phyloP scores from a whole-genome alignment of 176 grass and related monocot species.

The Musa acuminata region DNA sequence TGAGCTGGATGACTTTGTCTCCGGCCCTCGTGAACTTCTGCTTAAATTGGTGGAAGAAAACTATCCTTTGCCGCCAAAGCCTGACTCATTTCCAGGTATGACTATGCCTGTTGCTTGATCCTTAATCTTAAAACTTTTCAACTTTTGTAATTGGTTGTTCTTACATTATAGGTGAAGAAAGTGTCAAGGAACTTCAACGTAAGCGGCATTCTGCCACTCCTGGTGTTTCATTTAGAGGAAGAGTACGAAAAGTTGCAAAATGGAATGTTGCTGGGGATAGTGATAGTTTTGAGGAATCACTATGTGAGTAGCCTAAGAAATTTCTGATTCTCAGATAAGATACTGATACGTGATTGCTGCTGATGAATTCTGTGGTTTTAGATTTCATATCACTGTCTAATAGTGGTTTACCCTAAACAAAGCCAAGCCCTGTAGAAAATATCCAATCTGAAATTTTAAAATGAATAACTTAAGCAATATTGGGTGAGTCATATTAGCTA shows the following conservation, averaged over 20 bases:
- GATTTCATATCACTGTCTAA: background rate
- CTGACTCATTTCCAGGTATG: slow-evolving; percentile 32
- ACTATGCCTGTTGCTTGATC: background rate
- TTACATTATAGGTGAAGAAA: slow-evolving; percentile 51
- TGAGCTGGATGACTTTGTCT: slow-evolving; percentile 99
- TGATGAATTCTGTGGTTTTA: background rate
- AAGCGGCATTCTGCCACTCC: slow-evolving; percentile 67
- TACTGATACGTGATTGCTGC: slow-evolving; percentile 14
- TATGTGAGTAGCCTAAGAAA: slow-evolving; percentile 30
- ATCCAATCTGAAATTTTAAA: background rate
- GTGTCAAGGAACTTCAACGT: slow-evolving; percentile 52
- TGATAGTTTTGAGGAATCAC: slow-evolving; percentile 80
- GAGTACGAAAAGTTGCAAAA: slow-evolving; percentile 82
- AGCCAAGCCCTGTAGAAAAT: slow-evolving; percentile 1
- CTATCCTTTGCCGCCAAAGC: slow-evolving; percentile 78
- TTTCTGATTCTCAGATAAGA: slow-evolving; percentile 21
- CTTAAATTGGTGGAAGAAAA: slow-evolving; percentile 95
- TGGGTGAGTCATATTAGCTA: too few species aligned
- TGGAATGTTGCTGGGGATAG: slow-evolving; percentile 60
- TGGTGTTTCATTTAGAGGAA: slow-evolving; percentile 81
- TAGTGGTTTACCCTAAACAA: background rate
- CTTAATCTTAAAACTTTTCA: background rate
- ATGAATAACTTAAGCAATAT: too few species aligned
- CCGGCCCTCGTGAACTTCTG: slow-evolving; percentile 92
- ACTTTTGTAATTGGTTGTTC: slow-evolving; percentile 11